Conservation (phyloP, 371 early-diverging fungal species). For the Rhizopus microsporus region DNA sequence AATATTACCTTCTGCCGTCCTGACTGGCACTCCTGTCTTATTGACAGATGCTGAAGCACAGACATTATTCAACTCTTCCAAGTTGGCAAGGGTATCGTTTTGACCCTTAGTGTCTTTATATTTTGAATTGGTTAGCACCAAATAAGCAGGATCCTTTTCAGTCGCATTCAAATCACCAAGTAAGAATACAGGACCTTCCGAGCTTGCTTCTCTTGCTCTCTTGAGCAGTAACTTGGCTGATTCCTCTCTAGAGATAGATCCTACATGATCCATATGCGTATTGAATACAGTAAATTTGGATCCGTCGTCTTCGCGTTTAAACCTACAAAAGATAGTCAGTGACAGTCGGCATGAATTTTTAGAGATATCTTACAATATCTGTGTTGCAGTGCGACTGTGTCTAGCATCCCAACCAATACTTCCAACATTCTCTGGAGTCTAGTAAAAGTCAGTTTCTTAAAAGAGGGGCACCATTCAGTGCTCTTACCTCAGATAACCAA, state of each 20-base stretch:
- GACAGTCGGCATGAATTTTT: neutral
- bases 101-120: conserved; percentile 15
- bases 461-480: neutral
- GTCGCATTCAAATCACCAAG: conserved; percentile 49
- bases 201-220: conserved; percentile 16
- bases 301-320: conserved; percentile 26
- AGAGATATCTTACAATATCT: conserved; percentile 33
- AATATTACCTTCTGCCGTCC: conserved; percentile 29
- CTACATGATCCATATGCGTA: conserved; percentile 42
- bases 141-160: conserved; percentile 39
- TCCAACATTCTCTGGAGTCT: conserved; percentile 40
- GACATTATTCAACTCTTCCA: conserved; percentile 29
- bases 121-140: conserved; percentile 26
- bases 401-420: conserved; percentile 47
- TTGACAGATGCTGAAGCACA: conserved; percentile 18
- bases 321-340: conserved; percentile 13
- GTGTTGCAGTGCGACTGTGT: conserved; percentile 41
- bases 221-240: conserved; percentile 29
- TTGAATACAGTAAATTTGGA: conserved; percentile 35
- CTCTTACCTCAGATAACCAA: conserved; percentile 47
- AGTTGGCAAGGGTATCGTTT: conserved; percentile 31
- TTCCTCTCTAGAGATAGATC: conserved; percentile 28
- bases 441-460: neutral
- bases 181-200: conserved; percentile 22
- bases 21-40: conserved; percentile 29